Evolutionary conservation across 345 rosid species (phyloP).

Genomic region (Raphanus raphanistrum): DNA sequence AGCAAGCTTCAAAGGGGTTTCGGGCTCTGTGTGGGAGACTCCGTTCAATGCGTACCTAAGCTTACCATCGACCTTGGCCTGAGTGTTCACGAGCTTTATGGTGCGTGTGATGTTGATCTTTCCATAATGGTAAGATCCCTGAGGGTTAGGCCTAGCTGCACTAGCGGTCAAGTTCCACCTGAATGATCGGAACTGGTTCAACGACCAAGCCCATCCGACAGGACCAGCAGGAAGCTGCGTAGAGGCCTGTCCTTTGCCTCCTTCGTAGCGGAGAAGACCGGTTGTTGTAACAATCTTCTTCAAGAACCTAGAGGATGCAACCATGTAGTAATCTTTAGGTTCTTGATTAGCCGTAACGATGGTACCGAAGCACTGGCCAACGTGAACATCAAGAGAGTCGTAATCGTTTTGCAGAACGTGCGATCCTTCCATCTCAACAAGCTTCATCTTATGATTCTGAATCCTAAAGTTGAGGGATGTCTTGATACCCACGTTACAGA

Average conservation of each 20-base stretch:
- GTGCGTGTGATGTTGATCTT: background rate
- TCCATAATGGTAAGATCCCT: background rate
- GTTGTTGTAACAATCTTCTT: slow-evolving; percentile 40
- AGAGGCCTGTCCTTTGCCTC: slow-evolving; percentile 48
- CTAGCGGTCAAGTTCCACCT: background rate
- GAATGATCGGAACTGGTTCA: slow-evolving; percentile 41
- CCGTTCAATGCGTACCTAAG: background rate
- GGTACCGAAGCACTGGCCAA: slow-evolving; percentile 19
- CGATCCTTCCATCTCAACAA: background rate
- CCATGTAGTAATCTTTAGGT: slow-evolving; percentile 58
- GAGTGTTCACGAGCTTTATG: background rate
- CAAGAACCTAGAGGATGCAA: slow-evolving; percentile 65
- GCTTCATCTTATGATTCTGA: background rate
- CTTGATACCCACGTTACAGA: background rate
- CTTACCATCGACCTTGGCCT: background rate
- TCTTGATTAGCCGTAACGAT: slow-evolving; percentile 54
- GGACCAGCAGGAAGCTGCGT: slow-evolving; percentile 51
- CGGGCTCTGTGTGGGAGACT: background rate
- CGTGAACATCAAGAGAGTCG: background rate
- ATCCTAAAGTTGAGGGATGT: background rate
- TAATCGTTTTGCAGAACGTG: background rate
- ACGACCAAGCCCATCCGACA: slow-evolving; percentile 70
- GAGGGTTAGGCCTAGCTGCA: slow-evolving; percentile 1
- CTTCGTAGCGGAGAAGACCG: slow-evolving; percentile 50
- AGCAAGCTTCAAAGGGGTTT: background rate